Conservation (phyloP, 352 stramenopile species). For the Peronospora destructor region DNA sequence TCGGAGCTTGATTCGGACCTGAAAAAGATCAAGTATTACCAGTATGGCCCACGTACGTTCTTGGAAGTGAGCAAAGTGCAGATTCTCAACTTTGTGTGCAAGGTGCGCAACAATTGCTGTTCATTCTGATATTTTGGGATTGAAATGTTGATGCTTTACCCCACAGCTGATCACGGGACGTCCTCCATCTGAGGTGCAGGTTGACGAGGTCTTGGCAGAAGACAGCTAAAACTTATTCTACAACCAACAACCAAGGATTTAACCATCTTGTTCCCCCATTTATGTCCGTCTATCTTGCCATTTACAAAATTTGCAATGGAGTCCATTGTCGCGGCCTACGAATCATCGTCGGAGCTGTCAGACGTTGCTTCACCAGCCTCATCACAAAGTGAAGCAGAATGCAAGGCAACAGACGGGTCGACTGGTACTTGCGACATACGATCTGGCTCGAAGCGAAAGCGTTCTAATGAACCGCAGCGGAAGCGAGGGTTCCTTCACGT, state of each 20-base stretch:
- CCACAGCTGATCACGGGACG: constrained; percentile 57
- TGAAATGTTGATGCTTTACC: not conserved
- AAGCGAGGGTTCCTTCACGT: constrained; percentile 64
- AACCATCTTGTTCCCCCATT: not conserved
- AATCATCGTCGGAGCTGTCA: constrained; percentile 27
- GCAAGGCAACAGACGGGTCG: not conserved
- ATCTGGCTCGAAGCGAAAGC: constrained; percentile 40
- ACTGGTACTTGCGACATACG: not conserved
- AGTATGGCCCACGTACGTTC: constrained; percentile 55
- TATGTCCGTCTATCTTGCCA: too few relatives aligned
- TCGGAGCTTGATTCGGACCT: constrained; percentile 65
- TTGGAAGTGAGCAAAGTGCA: constrained; percentile 81
- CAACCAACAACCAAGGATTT: not conserved
- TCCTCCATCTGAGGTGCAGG: constrained; percentile 58
- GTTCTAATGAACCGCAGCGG: constrained; percentile 34
- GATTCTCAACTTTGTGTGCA: constrained; percentile 86
- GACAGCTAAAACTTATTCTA: constrained; percentile 25
- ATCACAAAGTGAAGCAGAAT: constrained; percentile 20
- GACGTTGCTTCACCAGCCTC: constrained; percentile 9
- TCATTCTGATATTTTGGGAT: not conserved
- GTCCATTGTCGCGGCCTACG: constrained; percentile 33
- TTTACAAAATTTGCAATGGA: constrained; percentile 22
- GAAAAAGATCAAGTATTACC: constrained; percentile 74
- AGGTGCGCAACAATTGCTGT: constrained; percentile 32
- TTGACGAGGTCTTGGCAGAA: constrained; percentile 61